Base-by-base conservation (phyloP, 2,329 filamentous ascomycete species). In the Fonsecaea monophora region DNA sequence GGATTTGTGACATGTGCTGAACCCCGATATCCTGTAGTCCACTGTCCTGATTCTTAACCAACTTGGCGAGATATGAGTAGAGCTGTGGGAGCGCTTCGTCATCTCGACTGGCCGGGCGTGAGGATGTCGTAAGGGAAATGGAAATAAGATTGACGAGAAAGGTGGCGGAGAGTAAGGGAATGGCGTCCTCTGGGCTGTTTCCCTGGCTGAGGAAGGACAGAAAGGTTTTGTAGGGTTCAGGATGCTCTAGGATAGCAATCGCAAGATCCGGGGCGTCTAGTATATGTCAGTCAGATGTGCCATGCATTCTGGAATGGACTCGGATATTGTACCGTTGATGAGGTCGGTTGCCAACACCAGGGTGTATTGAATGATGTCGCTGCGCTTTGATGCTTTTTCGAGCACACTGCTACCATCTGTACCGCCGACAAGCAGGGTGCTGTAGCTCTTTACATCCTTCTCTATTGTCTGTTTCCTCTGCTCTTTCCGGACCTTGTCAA, bases 1-100 rank as follows among this genome's bases (percentile, higher is more conserved):
- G 84, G 37, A 99, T 83, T 21, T 91, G 85, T 40, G 95, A 97
- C 80, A 94, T 96, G 76, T 94, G 88, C 75, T 95, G 92, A 12
- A 98, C 93, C 32, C 93, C 94, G 76, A 98, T 97, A 76, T 99
- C 95, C 80, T 99, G 95, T 64, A 96, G 85, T 45, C 92, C 92
- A 63, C 92, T 90, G 79, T 99, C 95, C 65, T 91, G 86, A 76
- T 89, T 92, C 82, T 93, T 93, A 66, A 91, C 89, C 64, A 98
- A 84, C 61, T 89, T 88, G 7, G 93, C 91, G 35, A 98, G 87
- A 79, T 97, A 98, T 75, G 87, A 89, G 79, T 95, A 92, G 58
- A 98, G 85, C 74, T 92, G 85, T 18, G 92, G 91, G 53, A 98
- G 86, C 21, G 93, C 92, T 72, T 91, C 85, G 61, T 90, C 84